A percentile compares a stretch with the other conserved stretches of the same genome.
Evolutionary conservation across 345 rosid genomes (phyloP).

Genomic region (Populus nigra): DNA sequence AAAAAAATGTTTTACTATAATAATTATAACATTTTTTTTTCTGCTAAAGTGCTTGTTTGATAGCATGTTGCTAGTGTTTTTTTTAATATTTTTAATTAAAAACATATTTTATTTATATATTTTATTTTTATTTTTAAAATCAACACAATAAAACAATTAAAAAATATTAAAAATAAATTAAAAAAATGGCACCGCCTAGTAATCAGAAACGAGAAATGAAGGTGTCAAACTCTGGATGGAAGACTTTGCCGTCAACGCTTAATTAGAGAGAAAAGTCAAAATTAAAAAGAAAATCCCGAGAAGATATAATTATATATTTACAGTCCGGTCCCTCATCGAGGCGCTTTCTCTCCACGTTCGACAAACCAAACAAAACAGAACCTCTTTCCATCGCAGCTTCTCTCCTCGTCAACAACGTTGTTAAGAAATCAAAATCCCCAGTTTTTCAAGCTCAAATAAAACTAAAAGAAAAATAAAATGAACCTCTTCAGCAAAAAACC

Average conservation of each 20-base stretch:
- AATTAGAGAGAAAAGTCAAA: neutral
- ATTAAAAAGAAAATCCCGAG: neutral
- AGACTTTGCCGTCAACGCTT: neutral
- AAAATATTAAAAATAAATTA: no score
- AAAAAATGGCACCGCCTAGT: no score
- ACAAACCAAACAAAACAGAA: neutral
- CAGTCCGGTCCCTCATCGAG: neutral
- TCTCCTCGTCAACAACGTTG: neutral
- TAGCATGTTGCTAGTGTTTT: no score
- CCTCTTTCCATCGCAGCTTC: neutral
- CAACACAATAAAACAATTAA: no score
- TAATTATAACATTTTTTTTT: no score
- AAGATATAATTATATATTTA: neutral
- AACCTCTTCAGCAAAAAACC: constrained; percentile 71
- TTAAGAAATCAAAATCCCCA: neutral
- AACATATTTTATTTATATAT: no score
- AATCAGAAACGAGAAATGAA: no score
- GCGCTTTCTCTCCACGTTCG: constrained; percentile 26
- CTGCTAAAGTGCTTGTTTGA: no score
- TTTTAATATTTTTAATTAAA: no score
- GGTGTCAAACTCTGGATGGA: neutral
- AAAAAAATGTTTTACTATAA: no score
- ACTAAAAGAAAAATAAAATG: constrained; percentile 20
- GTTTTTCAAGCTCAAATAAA: neutral
- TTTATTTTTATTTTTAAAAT: no score